Percentiles rank a stretch among this genome's conserved stretches.
These are phyloP conservation scores for Betula pendula DNA, from an alignment of 306 rosid species.

Conservation along the genomic window DNA sequence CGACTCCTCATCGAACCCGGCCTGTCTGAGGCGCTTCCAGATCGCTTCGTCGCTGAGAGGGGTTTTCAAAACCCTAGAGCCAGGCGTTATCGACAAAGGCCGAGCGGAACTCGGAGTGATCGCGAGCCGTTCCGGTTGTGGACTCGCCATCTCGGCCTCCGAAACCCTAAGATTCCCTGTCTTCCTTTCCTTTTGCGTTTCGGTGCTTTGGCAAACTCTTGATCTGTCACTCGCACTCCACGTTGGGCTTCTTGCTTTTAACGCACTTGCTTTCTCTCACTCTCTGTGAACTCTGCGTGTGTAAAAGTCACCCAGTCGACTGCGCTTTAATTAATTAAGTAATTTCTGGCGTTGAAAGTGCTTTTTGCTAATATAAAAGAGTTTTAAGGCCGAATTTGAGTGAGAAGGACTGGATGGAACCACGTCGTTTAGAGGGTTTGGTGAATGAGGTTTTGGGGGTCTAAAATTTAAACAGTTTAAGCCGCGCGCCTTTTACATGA, in stretches of 20 bases:
- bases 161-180: conserved; percentile 25
- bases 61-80: conserved; percentile 79
- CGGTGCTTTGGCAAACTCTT: background rate
- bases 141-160: conserved; percentile 60
- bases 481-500: background rate
- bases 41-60: conserved; percentile 77
- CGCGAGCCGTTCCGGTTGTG: conserved; percentile 35
- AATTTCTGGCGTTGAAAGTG: background rate
- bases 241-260: background rate
- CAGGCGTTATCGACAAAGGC: conserved; percentile 70
- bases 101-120: conserved; percentile 38
- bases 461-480: no score
- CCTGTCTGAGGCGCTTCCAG: conserved; percentile 79
- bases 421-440: no score
- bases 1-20: conserved; percentile 90
- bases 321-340: background rate
- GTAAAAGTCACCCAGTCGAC: background rate
- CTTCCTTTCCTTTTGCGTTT: background rate
- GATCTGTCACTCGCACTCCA: background rate
- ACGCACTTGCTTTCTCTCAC: background rate
- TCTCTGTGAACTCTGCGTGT: background rate
- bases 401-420: no score
- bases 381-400: no score
- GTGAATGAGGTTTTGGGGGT: no score
- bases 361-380: background rate